A percentile compares a stretch with the other conserved stretches of the same genome.
These are phyloP conservation scores for Nepenthes mirabilis DNA, from an alignment of 148 eudicot genomes.

Conservation along the genomic window DNA sequence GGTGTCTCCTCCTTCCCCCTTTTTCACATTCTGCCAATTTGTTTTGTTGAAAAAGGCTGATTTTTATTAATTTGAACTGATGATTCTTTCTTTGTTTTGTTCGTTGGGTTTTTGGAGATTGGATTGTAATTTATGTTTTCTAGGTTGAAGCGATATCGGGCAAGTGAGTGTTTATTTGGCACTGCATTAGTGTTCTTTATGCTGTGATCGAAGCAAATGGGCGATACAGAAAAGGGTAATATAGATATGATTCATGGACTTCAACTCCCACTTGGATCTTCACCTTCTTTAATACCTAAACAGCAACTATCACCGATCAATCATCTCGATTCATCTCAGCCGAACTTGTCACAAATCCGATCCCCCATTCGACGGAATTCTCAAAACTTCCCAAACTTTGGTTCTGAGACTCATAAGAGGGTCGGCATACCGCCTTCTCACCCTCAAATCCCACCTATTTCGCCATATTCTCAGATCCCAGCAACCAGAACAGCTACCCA, in stretches of 20 bases:
- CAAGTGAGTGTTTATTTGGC: not conserved
- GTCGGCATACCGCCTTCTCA: slow-evolving; percentile 73
- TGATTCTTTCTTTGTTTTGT: too few relatives aligned
- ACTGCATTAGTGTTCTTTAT: not conserved
- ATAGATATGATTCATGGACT: slow-evolving; percentile 8
- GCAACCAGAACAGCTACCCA: slow-evolving; percentile 18
- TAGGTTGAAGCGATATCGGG: not conserved
- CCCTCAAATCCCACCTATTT: slow-evolving; percentile 63
- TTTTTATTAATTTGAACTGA: too few relatives aligned
- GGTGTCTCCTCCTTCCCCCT: too few relatives aligned
- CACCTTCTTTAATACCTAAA: slow-evolving; percentile 26
- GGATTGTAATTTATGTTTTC: not conserved
- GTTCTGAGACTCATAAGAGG: slow-evolving; percentile 31
- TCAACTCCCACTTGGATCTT: slow-evolving; percentile 7
- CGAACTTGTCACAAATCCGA: slow-evolving; percentile 42
- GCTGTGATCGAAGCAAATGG: slow-evolving; percentile 3
- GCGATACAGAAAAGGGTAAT: slow-evolving; percentile 14
- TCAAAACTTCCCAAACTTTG: slow-evolving; percentile 20
- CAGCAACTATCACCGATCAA: slow-evolving; percentile 25
- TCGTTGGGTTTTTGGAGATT: too few relatives aligned
- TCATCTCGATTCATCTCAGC: slow-evolving; percentile 65
- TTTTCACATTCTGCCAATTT: too few relatives aligned
- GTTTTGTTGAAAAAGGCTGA: too few relatives aligned
- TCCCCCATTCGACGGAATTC: slow-evolving; percentile 44
- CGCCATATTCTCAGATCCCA: slow-evolving; percentile 73